These are phyloP conservation scores for Cryptococcus maquisensis DNA, from an alignment of 1,284 basidiomycete genomes.

Conservation along the genomic window DNA sequence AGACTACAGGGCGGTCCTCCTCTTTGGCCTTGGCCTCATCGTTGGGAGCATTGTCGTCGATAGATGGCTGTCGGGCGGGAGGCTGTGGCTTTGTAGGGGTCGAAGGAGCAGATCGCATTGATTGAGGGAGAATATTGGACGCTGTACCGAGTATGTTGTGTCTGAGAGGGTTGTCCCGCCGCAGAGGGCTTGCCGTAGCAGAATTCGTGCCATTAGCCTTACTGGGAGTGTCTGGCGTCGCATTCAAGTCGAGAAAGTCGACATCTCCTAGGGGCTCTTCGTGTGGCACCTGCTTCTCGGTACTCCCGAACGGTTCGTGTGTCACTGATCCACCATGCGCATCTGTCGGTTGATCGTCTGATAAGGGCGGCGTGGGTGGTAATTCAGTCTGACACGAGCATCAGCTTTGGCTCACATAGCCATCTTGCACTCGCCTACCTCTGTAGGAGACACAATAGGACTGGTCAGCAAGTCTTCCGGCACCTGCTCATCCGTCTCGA, in stretches of 20 bases:
- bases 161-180: neutral
- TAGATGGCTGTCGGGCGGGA: conserved; percentile 12
- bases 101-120: conserved; percentile 20
- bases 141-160: neutral
- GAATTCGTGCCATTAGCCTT: neutral
- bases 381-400: conserved; percentile 2
- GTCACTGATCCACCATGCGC: conserved; percentile 22
- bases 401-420: neutral
- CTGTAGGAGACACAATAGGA: conserved; percentile 62
- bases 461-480: conserved; percentile 91
- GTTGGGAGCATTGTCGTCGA: neutral
- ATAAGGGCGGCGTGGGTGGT: conserved; percentile 10
- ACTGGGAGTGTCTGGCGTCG: neutral
- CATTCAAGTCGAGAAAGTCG: conserved; percentile 48
- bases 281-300: conserved; percentile 28
- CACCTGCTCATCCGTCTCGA: conserved; percentile 92
- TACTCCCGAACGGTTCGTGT: conserved; percentile 44
- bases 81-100: conserved; percentile 14
- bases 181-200: neutral
- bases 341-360: neutral
- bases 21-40: conserved; percentile 7
- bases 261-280: conserved; percentile 30
- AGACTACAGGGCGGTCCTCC: conserved; percentile 4
- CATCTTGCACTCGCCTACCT: conserved; percentile 26
- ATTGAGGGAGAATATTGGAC: conserved; percentile 17